phyloP scores from a whole-genome alignment of 2,329 filamentous ascomycete species.

The Fusarium kyushuense region DNA sequence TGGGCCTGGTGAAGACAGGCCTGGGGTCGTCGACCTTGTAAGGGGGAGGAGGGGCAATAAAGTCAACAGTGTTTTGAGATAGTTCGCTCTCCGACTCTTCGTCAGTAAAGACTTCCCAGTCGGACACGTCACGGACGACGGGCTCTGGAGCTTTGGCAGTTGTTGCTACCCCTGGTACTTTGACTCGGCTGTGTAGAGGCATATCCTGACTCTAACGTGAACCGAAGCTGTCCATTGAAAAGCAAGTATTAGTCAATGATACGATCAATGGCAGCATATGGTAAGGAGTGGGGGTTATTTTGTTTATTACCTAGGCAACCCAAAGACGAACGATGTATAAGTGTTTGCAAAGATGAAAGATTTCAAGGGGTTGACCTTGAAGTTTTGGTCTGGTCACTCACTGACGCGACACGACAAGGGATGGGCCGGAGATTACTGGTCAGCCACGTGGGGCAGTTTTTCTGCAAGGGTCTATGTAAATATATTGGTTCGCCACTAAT shows the following conservation, averaged over 20 bases:
- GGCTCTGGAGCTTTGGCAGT: slow-evolving; percentile 27
- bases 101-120: slow-evolving; percentile 32
- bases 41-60: slow-evolving; percentile 22
- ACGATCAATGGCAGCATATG: slow-evolving; percentile 9
- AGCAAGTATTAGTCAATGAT: slow-evolving; percentile 22
- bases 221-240: slow-evolving; percentile 14
- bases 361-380: slow-evolving; percentile 26
- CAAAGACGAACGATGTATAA: slow-evolving; percentile 23
- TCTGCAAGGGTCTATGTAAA: slow-evolving; percentile 34
- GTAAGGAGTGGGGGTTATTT: slow-evolving; percentile 17
- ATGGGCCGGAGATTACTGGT: slow-evolving; percentile 24
- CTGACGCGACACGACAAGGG: slow-evolving; percentile 25
- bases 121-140: slow-evolving; percentile 27
- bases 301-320: slow-evolving; percentile 32
- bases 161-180: slow-evolving; percentile 23
- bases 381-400: slow-evolving; percentile 24
- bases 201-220: slow-evolving; percentile 15
- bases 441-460: slow-evolving; percentile 26
- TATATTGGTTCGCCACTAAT: slow-evolving; percentile 31
- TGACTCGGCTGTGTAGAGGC: slow-evolving; percentile 30
- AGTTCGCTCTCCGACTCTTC: slow-evolving; percentile 25
- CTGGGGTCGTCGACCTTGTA: slow-evolving; percentile 31
- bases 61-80: slow-evolving; percentile 31
- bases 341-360: slow-evolving; percentile 23
- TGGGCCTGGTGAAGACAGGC: slow-evolving; percentile 22